These are phyloP conservation scores for Allium sativum DNA, from an alignment of 106 monocot species.

Conservation along the genomic window DNA sequence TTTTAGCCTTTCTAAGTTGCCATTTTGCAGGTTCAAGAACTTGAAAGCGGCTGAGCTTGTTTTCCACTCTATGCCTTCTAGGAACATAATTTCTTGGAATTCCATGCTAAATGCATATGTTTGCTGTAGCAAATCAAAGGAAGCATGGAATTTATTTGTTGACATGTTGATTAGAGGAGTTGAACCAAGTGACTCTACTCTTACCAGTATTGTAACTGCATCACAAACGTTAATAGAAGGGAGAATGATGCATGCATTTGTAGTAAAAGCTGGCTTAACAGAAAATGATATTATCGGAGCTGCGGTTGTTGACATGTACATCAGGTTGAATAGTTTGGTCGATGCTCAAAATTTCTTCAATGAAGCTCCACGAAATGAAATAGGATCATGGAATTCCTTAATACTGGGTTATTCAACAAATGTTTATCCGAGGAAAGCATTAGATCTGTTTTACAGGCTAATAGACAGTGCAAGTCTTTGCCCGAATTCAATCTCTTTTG, in stretches of 20 bases:
- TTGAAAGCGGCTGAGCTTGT: slow-evolving; percentile 5
- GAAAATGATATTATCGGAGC: slow-evolving; percentile 9
- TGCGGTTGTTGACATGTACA: slow-evolving; percentile 14
- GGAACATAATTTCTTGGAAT: slow-evolving; percentile 15
- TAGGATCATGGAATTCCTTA: slow-evolving; percentile 19
- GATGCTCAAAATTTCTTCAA: slow-evolving; percentile 15
- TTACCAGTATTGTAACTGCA: slow-evolving; percentile 6
- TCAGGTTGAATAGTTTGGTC: not conserved
- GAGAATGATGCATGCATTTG: slow-evolving; percentile 13
- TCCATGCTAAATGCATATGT: slow-evolving; percentile 8
- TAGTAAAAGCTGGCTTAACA: slow-evolving; percentile 1
- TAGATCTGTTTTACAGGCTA: slow-evolving; percentile 10
- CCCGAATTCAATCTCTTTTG: slow-evolving; percentile 13
- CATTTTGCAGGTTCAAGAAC: slow-evolving; percentile 1
- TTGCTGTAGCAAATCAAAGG: not conserved
- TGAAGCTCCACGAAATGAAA: slow-evolving; percentile 8
- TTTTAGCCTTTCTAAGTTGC: not conserved
- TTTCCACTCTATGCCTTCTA: slow-evolving; percentile 9
- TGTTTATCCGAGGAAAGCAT: slow-evolving; percentile 9
- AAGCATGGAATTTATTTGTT: slow-evolving; percentile 10
- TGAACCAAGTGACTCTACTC: slow-evolving; percentile 1
- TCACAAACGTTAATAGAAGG: slow-evolving; percentile 3
- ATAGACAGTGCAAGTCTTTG: slow-evolving; percentile 2
- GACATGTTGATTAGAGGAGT: slow-evolving; percentile 6
- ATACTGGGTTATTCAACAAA: slow-evolving; percentile 8